These are phyloP conservation scores for Rhodotorula mucilaginosa DNA, from an alignment of 1,284 basidiomycete species.

Conservation along the genomic window DNA sequence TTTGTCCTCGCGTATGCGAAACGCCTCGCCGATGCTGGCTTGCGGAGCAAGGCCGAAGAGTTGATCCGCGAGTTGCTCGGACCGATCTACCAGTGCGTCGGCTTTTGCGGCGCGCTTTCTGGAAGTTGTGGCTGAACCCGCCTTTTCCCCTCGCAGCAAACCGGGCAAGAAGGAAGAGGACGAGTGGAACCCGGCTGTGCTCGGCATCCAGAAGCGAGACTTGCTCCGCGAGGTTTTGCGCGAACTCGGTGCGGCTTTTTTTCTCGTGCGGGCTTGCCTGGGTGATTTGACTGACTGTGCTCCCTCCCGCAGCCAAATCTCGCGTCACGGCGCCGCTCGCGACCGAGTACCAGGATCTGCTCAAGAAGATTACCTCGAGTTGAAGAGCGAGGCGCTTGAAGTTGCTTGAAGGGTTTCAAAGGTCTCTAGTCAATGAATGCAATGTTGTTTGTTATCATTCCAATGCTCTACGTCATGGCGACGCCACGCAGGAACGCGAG, in stretches of 20 bases:
- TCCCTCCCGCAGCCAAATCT: conserved; percentile 65
- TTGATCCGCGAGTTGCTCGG: conserved; percentile 81
- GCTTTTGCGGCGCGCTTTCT: conserved; percentile 3
- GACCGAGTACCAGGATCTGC: conserved; percentile 70
- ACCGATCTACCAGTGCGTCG: conserved; percentile 62
- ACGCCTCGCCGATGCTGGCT: conserved; percentile 79
- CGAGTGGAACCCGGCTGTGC: conserved; percentile 63
- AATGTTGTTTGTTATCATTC: not conserved
- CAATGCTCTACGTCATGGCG: conserved; percentile 22
- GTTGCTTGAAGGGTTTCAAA: not conserved
- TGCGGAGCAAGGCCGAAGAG: conserved; percentile 79
- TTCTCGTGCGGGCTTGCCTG: not conserved
- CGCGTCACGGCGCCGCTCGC: conserved; percentile 69
- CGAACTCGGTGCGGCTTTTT: conserved; percentile 61
- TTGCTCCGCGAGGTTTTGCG: conserved; percentile 71
- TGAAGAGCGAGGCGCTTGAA: not conserved
- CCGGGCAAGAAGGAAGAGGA: conserved; percentile 56
- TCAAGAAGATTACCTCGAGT: conserved; percentile 52
- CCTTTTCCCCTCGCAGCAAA: conserved; percentile 65
- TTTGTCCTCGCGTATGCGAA: conserved; percentile 72
- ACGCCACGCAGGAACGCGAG: conserved; percentile 35
- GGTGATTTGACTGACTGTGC: conserved; percentile 5
- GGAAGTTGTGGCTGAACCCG: too few species aligned
- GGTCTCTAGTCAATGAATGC: not conserved
- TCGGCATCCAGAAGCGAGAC: conserved; percentile 72